Evolutionary conservation across 2,329 filamentous ascomycete genomes (phyloP).

Genomic region (Ceratocystis diversiconidia): DNA sequence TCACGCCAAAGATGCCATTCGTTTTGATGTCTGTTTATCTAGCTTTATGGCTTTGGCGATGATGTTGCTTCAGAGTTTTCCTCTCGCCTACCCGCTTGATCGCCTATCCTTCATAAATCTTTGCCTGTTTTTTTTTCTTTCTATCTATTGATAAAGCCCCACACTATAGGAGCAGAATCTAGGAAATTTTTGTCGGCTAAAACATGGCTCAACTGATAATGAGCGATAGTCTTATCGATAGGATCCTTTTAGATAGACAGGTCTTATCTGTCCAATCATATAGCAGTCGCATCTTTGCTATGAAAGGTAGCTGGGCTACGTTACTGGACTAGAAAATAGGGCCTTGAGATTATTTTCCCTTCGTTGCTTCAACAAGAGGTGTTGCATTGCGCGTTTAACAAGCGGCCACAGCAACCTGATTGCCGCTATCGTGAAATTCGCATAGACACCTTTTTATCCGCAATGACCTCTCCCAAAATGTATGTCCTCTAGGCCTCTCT

Average conservation of each 20-base stretch:
- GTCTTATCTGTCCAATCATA: slow-evolving; percentile 18
- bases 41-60: background rate
- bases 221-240: slow-evolving; percentile 11
- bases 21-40: background rate
- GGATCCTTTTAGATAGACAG: background rate
- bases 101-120: background rate
- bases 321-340: background rate
- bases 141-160: slow-evolving; percentile 1
- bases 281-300: slow-evolving; percentile 12
- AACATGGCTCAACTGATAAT: slow-evolving; percentile 19
- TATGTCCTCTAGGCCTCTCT: background rate
- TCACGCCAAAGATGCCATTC: background rate
- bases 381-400: background rate
- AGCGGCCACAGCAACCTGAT: background rate
- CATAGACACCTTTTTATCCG: background rate
- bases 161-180: slow-evolving; percentile 14
- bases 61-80: slow-evolving; percentile 1
- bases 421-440: background rate
- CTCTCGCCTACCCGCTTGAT: background rate
- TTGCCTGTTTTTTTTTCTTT: background rate
- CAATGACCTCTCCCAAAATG: slow-evolving; percentile 15
- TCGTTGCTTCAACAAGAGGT: background rate
- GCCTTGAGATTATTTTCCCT: background rate
- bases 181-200: slow-evolving; percentile 18
- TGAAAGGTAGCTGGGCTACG: slow-evolving; percentile 3